Evolutionary conservation across 768 basidiomycete species (phyloP), one percentile per base, ranked within the genome.

Genomic region (Dentipellis sp.): DNA sequence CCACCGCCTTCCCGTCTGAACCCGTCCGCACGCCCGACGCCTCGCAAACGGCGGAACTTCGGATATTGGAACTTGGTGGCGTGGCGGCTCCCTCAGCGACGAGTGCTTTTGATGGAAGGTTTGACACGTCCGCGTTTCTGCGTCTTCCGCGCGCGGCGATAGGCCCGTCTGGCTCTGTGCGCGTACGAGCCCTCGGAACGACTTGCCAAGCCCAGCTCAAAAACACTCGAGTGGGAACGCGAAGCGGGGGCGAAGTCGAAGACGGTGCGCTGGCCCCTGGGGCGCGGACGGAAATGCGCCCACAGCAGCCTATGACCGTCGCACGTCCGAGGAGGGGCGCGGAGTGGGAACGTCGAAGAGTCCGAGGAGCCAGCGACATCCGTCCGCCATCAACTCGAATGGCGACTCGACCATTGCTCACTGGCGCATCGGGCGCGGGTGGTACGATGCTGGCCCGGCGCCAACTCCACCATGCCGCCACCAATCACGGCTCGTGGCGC

Each of bases 291-390:
- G 45, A 45, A 17, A 14, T 38, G 39, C 29, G 23, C 36, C 50
- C 29, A 29, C 17, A 17, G 16, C 53, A 12, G 36, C 39, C 42
- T 53, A 37, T 45, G 39, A 17, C 16, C 2, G 38, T 37, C 34
- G 16, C 22, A 38, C 39, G 19, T 17, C 36, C 51, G 51, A 52
- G 21, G 34, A 16, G 16, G 10, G 40, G n/a, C 36, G 21, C 34
- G 40, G 53, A 53, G 53, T 53, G 40, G 53, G 53, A 53, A 53
- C n/a, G 17, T 40, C 40, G 53, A 53, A 53, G 53, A 17, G 17
- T 23, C 53, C 53, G 53, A 53, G 40, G 53, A 53, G 53, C 10
- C 14, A 22, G 53, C 53, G 53, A 53, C 9, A 42, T 53, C 39
- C 39, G 22, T 29, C 53, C 53, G 53, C 53, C 39, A 53, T 46